phyloP scores from a whole-genome alignment of 2,329 filamentous ascomycete species.

The Claviceps africana region DNA sequence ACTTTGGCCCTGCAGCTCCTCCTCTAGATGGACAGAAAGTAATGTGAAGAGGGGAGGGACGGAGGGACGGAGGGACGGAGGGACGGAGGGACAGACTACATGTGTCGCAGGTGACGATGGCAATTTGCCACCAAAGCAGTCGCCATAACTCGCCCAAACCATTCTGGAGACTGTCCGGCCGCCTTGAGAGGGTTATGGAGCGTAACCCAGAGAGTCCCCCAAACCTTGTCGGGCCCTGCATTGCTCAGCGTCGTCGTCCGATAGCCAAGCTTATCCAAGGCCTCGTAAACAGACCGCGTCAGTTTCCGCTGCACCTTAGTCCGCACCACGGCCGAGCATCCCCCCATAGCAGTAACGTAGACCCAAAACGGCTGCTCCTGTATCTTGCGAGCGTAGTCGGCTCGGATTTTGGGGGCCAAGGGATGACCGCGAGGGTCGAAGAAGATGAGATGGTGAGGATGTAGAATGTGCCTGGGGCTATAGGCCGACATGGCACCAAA shows the following conservation, averaged over 20 bases:
- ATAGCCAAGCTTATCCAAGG: constrained; percentile 16
- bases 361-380: constrained; percentile 20
- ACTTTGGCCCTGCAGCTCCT: too few relatives aligned
- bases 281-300: constrained; percentile 13
- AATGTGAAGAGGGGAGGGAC: too few relatives aligned
- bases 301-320: constrained; percentile 13
- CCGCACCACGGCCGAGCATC: constrained; percentile 13
- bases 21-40: too few relatives aligned
- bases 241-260: background rate
- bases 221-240: constrained; percentile 7
- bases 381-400: constrained; percentile 14
- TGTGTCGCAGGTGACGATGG: too few relatives aligned
- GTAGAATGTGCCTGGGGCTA: constrained; percentile 17
- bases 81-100: too few relatives aligned
- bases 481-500: constrained; percentile 15
- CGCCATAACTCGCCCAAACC: constrained; percentile 11
- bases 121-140: constrained; percentile 6
- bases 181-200: constrained; percentile 10
- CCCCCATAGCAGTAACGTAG: constrained; percentile 9
- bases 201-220: constrained; percentile 15
- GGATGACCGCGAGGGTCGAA: constrained; percentile 21
- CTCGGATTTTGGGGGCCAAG: constrained; percentile 12
- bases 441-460: constrained; percentile 19
- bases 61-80: too few relatives aligned
- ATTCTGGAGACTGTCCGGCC: constrained; percentile 6